Evolutionary conservation across 306 rosid genomes (phyloP).

Genomic region (Begonia masoniana): DNA sequence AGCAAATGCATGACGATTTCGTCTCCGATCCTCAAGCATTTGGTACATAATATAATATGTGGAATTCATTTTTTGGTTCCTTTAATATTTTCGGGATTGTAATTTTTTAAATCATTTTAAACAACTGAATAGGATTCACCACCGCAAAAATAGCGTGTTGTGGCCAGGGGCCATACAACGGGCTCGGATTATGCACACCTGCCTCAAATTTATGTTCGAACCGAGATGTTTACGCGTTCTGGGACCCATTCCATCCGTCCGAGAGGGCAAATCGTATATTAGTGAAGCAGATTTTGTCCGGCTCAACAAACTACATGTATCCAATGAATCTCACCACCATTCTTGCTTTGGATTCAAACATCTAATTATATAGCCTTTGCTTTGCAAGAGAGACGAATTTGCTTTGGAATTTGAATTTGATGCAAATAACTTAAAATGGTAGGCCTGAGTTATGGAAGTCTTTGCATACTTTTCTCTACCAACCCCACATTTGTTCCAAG

Average conservation of each 20-base stretch:
- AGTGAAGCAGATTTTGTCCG: constrained; percentile 45
- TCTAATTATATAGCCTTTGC: background rate
- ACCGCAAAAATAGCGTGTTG: constrained; percentile 55
- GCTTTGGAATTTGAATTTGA: no score
- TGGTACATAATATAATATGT: constrained; percentile 13
- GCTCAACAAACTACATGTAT: constrained; percentile 43
- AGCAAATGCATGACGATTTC: constrained; percentile 34
- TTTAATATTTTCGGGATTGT: background rate
- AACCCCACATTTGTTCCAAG: no score
- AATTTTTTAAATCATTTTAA: background rate
- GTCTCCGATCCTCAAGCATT: constrained; percentile 23
- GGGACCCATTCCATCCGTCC: constrained; percentile 80
- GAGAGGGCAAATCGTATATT: constrained; percentile 52
- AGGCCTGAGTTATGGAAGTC: no score
- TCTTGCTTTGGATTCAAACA: constrained; percentile 43
- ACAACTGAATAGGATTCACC: constrained; percentile 29
- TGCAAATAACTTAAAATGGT: no score
- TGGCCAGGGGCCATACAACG: constrained; percentile 65
- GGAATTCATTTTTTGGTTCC: background rate
- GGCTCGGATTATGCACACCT: constrained; percentile 53
- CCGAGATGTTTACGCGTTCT: constrained; percentile 52
- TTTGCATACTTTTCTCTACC: no score
- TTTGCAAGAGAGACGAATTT: no score
- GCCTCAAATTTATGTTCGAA: constrained; percentile 59
- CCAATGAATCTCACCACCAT: constrained; percentile 76